Percentiles rank a stretch among this genome's conserved stretches.
phyloP scores from a whole-genome alignment of 2,329 filamentous ascomycete species.

The Daldinia eschscholtzii region DNA sequence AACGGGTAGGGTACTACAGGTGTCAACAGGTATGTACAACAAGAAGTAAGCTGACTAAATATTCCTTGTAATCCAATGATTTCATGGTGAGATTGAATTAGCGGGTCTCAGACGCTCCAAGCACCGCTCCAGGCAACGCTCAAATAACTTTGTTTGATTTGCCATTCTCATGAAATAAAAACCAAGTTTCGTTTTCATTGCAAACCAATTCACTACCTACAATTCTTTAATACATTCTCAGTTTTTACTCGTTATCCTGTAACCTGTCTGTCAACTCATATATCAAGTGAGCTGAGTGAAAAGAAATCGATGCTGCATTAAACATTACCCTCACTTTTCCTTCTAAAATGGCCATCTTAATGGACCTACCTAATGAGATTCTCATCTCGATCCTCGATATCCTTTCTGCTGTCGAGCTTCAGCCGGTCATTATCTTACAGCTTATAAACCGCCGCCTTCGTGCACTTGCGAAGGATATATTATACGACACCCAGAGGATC shows the following conservation, averaged over 20 bases:
- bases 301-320: neutral
- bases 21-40: neutral
- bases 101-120: neutral
- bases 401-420: constrained; percentile 34
- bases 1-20: no score
- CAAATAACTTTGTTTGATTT: neutral
- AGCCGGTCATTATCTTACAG: constrained; percentile 35
- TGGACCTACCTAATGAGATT: constrained; percentile 39
- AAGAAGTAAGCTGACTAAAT: neutral
- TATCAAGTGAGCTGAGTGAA: constrained; percentile 1
- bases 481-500: constrained; percentile 24
- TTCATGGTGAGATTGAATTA: constrained; percentile 15
- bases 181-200: neutral
- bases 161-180: neutral
- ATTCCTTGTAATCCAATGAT: constrained; percentile 3
- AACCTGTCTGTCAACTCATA: neutral
- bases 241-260: neutral
- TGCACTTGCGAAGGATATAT: constrained; percentile 24
- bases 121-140: constrained; percentile 11
- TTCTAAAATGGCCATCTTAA: constrained; percentile 32
- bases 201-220: neutral
- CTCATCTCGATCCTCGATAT: constrained; percentile 38
- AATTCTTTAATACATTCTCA: neutral
- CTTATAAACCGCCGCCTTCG: constrained; percentile 33
- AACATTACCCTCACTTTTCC: neutral